phyloP scores from a whole-genome alignment of 257 asterid genomes.

The Oldenlandia corymbosa region DNA sequence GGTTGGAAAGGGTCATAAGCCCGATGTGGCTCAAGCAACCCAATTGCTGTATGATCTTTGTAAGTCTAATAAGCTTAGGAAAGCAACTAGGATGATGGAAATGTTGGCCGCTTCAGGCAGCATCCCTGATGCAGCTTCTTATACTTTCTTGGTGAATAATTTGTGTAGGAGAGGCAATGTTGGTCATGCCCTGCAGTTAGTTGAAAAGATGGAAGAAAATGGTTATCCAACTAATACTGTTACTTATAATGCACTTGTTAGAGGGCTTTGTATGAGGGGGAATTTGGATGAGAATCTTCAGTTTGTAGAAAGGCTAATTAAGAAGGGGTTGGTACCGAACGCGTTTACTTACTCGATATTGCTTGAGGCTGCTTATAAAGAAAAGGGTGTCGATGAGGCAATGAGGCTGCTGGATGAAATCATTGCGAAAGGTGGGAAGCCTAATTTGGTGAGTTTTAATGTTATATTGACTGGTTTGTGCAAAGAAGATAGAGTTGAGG shows the following conservation, averaged over 20 bases:
- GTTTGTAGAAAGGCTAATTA: slow-evolving; percentile 60
- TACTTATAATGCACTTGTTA: slow-evolving; percentile 65
- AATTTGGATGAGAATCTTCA: slow-evolving; percentile 54
- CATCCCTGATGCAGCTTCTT: slow-evolving; percentile 64
- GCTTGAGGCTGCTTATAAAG: slow-evolving; percentile 89
- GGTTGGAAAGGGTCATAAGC: slow-evolving; percentile 69
- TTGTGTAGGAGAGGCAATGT: slow-evolving; percentile 78
- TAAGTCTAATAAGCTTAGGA: slow-evolving; percentile 54
- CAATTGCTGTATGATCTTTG: slow-evolving; percentile 80
- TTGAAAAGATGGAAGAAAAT: slow-evolving; percentile 74
- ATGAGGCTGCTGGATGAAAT: slow-evolving; percentile 60
- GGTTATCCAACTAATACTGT: slow-evolving; percentile 65
- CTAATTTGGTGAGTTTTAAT: slow-evolving; percentile 77
- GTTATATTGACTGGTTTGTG: slow-evolving; percentile 77
- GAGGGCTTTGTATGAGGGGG: slow-evolving; percentile 80
- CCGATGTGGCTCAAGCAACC: slow-evolving; percentile 60
- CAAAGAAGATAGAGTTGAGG: slow-evolving; percentile 71
- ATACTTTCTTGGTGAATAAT: slow-evolving; percentile 61
- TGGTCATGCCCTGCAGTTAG: slow-evolving; percentile 88
- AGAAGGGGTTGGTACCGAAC: slow-evolving; percentile 75
- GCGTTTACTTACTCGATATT: slow-evolving; percentile 76
- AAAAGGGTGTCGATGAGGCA: slow-evolving; percentile 79
- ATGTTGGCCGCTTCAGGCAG: slow-evolving; percentile 64
- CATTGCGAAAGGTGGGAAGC: slow-evolving; percentile 63
- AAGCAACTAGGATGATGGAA: slow-evolving; percentile 82